Conservation (phyloP, 169 alveolate genomes). For the Plasmodium billcollinsi region DNA sequence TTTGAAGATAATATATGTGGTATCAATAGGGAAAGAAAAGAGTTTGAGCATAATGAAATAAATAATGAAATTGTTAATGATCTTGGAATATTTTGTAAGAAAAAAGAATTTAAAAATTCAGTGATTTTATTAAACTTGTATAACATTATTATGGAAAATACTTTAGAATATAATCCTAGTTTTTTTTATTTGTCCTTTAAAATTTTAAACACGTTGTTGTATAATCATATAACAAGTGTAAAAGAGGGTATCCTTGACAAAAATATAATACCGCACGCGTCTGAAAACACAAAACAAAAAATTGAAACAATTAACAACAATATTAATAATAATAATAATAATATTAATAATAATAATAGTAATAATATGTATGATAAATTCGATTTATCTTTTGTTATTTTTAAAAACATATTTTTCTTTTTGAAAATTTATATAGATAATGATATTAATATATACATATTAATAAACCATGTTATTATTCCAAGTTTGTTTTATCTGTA, state of each 20-base stretch:
- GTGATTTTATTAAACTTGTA: constrained; percentile 54
- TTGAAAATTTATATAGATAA: constrained; percentile 37
- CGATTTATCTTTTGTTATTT: constrained; percentile 29
- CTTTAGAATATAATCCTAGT: constrained; percentile 46
- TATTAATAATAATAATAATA: background rate
- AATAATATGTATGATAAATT: constrained; percentile 9
- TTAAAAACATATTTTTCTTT: constrained; percentile 41
- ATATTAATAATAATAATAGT: background rate
- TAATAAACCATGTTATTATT: constrained; percentile 48
- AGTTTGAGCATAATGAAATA: constrained; percentile 1
- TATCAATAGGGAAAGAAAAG: background rate
- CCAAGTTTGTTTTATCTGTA: constrained; percentile 47
- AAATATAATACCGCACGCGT: too few relatives aligned
- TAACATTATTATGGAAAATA: constrained; percentile 55
- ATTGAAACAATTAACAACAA: background rate
- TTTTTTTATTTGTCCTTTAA: constrained; percentile 62
- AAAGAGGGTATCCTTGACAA: too few relatives aligned
- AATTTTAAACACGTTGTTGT: constrained; percentile 51
- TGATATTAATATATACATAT: constrained; percentile 62
- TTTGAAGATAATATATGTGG: background rate
- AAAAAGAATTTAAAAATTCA: constrained; percentile 60
- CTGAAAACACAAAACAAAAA: constrained; percentile 1
- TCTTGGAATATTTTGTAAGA: constrained; percentile 46
- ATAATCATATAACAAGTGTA: background rate
- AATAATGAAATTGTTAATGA: constrained; percentile 3